These are phyloP conservation scores for Cladophialophora psammophila DNA, from an alignment of 2,329 filamentous ascomycete genomes.

Conservation along the genomic window DNA sequence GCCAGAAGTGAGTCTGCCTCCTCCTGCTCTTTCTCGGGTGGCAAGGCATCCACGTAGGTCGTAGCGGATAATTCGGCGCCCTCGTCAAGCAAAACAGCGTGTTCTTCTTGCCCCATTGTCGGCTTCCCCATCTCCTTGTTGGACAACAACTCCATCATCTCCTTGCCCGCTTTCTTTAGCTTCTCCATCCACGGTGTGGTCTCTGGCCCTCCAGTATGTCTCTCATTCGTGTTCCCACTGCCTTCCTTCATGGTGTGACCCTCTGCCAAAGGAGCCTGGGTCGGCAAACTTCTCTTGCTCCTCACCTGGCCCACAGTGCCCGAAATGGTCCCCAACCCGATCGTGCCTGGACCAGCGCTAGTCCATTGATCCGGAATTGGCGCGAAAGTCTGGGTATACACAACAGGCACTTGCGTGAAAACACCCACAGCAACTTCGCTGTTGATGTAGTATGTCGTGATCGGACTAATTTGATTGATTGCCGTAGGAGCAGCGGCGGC, in stretches of 20 bases:
- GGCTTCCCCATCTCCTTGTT: neutral
- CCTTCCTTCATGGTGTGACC: neutral
- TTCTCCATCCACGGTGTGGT: constrained; percentile 6
- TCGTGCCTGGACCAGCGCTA: constrained; percentile 40
- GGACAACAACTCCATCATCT: neutral
- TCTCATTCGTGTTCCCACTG: neutral
- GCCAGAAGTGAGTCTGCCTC: neutral
- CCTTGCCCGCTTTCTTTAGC: constrained; percentile 2
- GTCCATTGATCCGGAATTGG: constrained; percentile 45
- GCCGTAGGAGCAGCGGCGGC: constrained; percentile 40
- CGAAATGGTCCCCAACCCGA: constrained; percentile 45
- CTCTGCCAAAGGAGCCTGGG: constrained; percentile 27
- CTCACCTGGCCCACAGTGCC: constrained; percentile 38
- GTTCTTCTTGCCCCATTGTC: neutral
- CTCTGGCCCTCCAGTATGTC: constrained; percentile 3
- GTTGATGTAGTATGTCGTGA: constrained; percentile 41
- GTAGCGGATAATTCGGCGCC: neutral
- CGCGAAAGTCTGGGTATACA: constrained; percentile 43
- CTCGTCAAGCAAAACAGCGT: neutral
- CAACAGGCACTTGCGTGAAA: constrained; percentile 33
- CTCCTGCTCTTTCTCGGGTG: neutral
- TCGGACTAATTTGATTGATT: constrained; percentile 42
- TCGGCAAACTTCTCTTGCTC: constrained; percentile 35
- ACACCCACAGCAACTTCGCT: constrained; percentile 11
- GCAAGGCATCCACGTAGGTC: neutral